phyloP scores from a whole-genome alignment of 768 basidiomycete species.

The Kwoniella europaea region DNA sequence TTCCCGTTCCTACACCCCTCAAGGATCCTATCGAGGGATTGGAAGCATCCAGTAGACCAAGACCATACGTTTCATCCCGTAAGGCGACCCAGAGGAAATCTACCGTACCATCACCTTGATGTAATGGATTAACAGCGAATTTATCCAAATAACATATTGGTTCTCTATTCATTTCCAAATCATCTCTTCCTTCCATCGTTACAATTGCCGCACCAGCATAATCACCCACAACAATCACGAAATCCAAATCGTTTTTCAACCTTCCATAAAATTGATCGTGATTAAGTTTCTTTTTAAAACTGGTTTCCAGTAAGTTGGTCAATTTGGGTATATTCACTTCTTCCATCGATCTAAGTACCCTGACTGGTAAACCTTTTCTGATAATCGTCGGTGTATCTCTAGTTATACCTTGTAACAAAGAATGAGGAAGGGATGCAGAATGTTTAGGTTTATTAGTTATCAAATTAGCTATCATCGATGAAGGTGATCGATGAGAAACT shows the following conservation, averaged over 20 bases:
- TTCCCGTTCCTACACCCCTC: conserved; percentile 84
- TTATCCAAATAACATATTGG: conserved; percentile 88
- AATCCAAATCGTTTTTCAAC: conserved; percentile 78
- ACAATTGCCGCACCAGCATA: conserved; percentile 94
- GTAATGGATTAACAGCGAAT: conserved; percentile 90
- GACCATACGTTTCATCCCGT: conserved; percentile 96
- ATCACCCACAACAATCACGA: conserved; percentile 90
- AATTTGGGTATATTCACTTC: conserved; percentile 77
- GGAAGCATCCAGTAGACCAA: conserved; percentile 88
- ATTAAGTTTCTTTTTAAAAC: conserved; percentile 78
- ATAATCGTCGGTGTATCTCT: conserved; percentile 90
- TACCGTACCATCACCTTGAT: conserved; percentile 98
- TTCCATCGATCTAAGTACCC: conserved; percentile 70
- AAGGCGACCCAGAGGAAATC: conserved; percentile 99
- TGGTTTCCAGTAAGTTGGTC: conserved; percentile 80
- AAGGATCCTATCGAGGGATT: conserved; percentile 91
- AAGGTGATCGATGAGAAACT: conserved; percentile 95
- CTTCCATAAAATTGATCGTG: conserved; percentile 76
- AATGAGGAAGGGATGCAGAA: conserved; percentile 92
- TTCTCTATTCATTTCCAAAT: conserved; percentile 1
- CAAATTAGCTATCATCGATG: conserved; percentile 92
- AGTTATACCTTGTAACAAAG: conserved; percentile 83
- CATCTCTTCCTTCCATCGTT: conserved; percentile 64
- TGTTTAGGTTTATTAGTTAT: conserved; percentile 98
- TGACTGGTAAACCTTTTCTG: conserved; percentile 83